These are phyloP conservation scores for Desmodesmus armatus DNA, from an alignment of 139 green algal species.

Conservation along the genomic window DNA sequence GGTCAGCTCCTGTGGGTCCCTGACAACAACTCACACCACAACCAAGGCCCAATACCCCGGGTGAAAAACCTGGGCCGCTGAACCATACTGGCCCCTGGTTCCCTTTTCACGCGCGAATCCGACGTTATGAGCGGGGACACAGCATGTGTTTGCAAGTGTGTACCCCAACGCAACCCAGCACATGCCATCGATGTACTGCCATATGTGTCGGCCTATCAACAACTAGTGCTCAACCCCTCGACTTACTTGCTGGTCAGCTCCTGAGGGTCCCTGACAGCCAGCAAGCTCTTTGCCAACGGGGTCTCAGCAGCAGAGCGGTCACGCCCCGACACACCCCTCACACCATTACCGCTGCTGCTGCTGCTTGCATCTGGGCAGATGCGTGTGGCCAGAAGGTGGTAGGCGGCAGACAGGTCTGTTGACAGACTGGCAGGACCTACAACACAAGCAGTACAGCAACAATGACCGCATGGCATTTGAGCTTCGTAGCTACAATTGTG, in stretches of 20 bases:
- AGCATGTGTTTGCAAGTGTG: neutral
- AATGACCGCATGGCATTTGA: neutral
- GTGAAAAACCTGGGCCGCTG: too few species aligned
- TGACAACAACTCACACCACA: too few species aligned
- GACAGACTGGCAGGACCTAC: slow-evolving; percentile 13
- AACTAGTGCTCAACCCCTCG: too few species aligned
- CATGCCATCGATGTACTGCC: neutral
- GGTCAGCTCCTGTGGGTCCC: slow-evolving; percentile 39
- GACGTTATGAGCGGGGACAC: neutral
- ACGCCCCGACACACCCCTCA: too few species aligned
- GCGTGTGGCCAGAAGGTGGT: slow-evolving; percentile 29
- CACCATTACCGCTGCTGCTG: too few species aligned
- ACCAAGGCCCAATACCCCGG: too few species aligned
- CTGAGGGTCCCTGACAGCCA: slow-evolving; percentile 32
- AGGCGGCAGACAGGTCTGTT: slow-evolving; percentile 27
- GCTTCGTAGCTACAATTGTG: too few species aligned
- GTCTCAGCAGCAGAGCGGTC: slow-evolving; percentile 26
- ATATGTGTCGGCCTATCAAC: neutral
- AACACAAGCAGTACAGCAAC: neutral
- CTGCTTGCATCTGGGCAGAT: slow-evolving; percentile 10
- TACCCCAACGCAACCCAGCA: neutral
- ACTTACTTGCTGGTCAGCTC: slow-evolving; percentile 44
- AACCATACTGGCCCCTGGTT: neutral
- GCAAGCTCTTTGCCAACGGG: slow-evolving; percentile 35
- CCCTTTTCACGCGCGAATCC: neutral